Evolutionary conservation across 1,139 yeast genomes (phyloP).

Genomic region (Sporopachydermia cereana): DNA sequence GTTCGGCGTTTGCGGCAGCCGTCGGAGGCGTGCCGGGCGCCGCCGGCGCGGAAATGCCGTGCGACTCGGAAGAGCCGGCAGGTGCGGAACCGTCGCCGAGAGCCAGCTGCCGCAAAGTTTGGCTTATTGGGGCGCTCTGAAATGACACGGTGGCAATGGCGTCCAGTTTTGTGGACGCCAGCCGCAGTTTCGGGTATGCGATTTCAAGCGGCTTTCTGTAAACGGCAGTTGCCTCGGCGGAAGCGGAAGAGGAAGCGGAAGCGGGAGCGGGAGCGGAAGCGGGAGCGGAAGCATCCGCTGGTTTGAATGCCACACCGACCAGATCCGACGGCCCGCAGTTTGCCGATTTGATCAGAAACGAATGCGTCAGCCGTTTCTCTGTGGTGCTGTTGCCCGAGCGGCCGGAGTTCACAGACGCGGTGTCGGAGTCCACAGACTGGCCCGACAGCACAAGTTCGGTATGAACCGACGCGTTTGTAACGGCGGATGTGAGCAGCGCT

Average conservation of each 20-base stretch:
- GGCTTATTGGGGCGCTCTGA: background rate
- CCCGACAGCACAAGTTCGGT: background rate
- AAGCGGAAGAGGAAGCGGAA: too few relatives aligned
- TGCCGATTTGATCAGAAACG: background rate
- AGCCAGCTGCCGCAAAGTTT: background rate
- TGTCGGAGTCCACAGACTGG: background rate
- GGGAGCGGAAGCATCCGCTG: background rate
- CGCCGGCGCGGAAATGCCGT: background rate
- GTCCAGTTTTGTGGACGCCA: constrained; percentile 4
- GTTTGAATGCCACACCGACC: background rate
- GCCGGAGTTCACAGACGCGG: constrained; percentile 2
- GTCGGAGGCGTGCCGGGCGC: background rate
- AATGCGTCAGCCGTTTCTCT: background rate
- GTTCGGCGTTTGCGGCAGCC: background rate
- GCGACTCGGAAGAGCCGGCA: background rate
- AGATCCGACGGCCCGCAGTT: background rate
- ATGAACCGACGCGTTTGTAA: background rate
- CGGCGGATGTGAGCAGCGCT: background rate
- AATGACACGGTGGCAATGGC: background rate
- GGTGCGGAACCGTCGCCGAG: background rate
- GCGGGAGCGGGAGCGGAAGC: too few relatives aligned
- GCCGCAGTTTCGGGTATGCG: constrained; percentile 2
- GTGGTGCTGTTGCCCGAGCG: background rate
- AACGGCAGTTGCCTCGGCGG: background rate
- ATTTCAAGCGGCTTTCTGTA: background rate